Base-by-base conservation (phyloP, 1,284 basidiomycete genomes). In the Apiotrichum mycotoxinovorans region DNA sequence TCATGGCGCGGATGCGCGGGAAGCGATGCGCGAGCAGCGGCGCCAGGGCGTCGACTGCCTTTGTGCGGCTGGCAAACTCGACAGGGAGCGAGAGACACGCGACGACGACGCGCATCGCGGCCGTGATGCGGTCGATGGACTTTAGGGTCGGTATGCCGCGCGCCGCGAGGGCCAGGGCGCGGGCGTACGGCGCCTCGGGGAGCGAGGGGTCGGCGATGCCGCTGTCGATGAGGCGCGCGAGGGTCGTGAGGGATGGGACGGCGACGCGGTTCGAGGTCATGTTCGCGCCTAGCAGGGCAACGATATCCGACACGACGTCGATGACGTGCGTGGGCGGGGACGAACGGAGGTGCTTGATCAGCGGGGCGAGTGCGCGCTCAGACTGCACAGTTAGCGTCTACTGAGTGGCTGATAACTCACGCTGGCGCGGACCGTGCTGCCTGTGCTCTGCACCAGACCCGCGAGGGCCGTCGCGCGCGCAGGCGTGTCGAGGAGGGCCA, bases 381-480 rank as follows among this genome's bases (percentile, higher is more conserved):
- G 87, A 85, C 88, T 91, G 52, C 7, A n/a, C 20, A 15, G 43
- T 50, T 40, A 49, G 53, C n/a, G n/a, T n/a, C n/a, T 15, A 22
- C 8, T 23, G 26, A 43, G 10, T 15, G 30, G 14, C 9, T 30
- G 12, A 43, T 11, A 54, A 77, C 86, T 76, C 69, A 92, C 91
- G 12, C 86, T 88, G 65, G 87, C 89, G 62, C 87, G 85, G 4
- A 89, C 89, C 73, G 84, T 87, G 70, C 88, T 87, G 37, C 87
- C 87, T 33, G 88, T 79, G 62, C 88, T 91, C 52, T 88, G 78
- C 3, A 92, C 80, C 4, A 93, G 74, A 0, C 92, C 92, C 7
- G 81, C 79, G 22, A 94, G 79, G 27, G 94, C 68, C n/a, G 79
- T 67, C 41, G 75, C 71, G 1, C 54, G 51, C 15, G 52, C 45